Evolutionary conservation across 495 filamentous ascomycete genomes (phyloP).

Genomic region (Neurospora sp.): DNA sequence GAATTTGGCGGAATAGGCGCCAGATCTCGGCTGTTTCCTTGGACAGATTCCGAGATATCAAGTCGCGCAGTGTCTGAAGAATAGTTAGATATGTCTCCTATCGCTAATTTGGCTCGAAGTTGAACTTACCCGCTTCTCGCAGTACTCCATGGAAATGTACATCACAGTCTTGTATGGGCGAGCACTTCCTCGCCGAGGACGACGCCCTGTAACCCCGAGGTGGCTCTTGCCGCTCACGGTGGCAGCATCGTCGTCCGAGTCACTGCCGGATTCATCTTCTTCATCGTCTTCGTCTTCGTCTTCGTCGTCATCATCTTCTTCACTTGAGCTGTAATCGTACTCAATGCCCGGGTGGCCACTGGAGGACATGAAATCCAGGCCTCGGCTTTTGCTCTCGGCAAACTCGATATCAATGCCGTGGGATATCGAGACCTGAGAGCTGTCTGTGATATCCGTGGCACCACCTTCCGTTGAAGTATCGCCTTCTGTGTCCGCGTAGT

Average conservation of each 20-base stretch:
- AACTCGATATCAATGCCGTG: constrained; percentile 49
- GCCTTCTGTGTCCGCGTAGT: constrained; percentile 45
- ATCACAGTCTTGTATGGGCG: constrained; percentile 31
- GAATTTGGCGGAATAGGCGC: constrained; percentile 82
- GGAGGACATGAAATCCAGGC: constrained; percentile 88
- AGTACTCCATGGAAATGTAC: constrained; percentile 81
- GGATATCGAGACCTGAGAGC: constrained; percentile 10
- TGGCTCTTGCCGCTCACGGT: constrained; percentile 6
- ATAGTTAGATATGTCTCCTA: not conserved
- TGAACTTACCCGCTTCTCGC: constrained; percentile 68
- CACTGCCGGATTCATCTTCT: constrained; percentile 8
- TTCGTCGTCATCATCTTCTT: constrained; percentile 37
- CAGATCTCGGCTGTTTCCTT: constrained; percentile 68
- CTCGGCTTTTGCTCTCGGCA: constrained; percentile 59
- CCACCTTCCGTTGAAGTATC: constrained; percentile 48
- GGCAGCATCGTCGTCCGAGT: constrained; percentile 13
- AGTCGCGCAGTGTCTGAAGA: constrained; percentile 68
- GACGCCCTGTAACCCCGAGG: constrained; percentile 11
- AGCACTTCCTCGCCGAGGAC: constrained; percentile 19
- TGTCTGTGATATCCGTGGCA: constrained; percentile 15
- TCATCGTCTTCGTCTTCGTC: constrained; percentile 24
- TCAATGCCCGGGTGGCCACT: constrained; percentile 71
- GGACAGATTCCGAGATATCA: constrained; percentile 68
- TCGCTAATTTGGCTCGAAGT: not conserved
- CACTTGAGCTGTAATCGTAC: constrained; percentile 65